Percentiles rank a stretch among this genome's conserved stretches.
Conservation (phyloP, 495 filamentous ascomycete species). For the Lasiosphaeria hispida region DNA sequence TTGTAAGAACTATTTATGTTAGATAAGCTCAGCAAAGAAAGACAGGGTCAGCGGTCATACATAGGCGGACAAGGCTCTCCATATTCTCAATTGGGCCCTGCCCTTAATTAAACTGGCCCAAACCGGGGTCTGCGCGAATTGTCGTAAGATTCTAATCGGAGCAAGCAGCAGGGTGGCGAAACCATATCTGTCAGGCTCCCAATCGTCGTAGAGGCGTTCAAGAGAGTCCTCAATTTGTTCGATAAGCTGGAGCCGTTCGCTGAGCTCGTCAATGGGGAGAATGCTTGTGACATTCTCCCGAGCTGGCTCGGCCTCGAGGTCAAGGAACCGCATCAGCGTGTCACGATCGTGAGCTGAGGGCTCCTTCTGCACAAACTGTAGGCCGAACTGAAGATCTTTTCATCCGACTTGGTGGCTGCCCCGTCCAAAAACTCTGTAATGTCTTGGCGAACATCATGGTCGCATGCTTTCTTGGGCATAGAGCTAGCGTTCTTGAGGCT, state of each 20-base stretch:
- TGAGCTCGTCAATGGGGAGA: neutral
- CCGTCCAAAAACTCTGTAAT: neutral
- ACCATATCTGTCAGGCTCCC: too few relatives aligned
- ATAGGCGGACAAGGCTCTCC: neutral
- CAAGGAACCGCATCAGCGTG: neutral
- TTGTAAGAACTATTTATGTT: neutral
- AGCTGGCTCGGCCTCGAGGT: neutral
- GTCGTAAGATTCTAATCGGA: neutral
- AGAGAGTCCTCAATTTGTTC: neutral
- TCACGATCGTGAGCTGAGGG: neutral
- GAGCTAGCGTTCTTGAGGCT: too few relatives aligned
- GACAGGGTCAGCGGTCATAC: neutral
- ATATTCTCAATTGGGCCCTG: too few relatives aligned
- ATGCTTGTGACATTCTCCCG: neutral
- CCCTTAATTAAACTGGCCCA: neutral
- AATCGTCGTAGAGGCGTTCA: too few relatives aligned
- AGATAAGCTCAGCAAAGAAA: neutral
- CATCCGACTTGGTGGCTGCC: neutral
- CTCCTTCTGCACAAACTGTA: neutral
- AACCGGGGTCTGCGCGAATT: neutral
- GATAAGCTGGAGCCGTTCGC: neutral
- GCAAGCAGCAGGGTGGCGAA: neutral
- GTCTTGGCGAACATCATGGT: too few relatives aligned
- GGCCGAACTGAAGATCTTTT: neutral
- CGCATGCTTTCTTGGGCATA: too few relatives aligned